A percentile compares a stretch with the other conserved stretches of the same genome.
These are phyloP conservation scores for Lonicera japonica DNA, from an alignment of 129 eudicot species.

Conservation along the genomic window DNA sequence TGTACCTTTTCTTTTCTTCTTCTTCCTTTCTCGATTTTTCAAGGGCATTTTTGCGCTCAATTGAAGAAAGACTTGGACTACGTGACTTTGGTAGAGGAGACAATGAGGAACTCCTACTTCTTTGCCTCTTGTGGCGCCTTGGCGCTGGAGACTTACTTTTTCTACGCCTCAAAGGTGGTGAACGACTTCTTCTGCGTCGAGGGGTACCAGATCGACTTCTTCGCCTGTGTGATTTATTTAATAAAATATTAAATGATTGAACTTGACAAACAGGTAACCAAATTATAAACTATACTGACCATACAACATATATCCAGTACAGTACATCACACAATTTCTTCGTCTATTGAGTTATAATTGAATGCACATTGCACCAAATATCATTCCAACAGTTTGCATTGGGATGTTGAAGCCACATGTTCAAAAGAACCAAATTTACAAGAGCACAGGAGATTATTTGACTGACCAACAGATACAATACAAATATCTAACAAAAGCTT, in stretches of 20 bases:
- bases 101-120: conserved; percentile 55
- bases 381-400: conserved; percentile 17
- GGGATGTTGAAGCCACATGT: too few relatives aligned
- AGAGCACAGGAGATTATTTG: too few relatives aligned
- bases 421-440: too few relatives aligned
- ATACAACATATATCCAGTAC: conserved; percentile 34
- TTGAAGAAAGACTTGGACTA: conserved; percentile 43
- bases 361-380: conserved; percentile 84
- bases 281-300: conserved; percentile 15
- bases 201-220: conserved; percentile 69
- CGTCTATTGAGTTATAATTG: conserved; percentile 70
- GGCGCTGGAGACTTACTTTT: conserved; percentile 81
- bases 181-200: conserved; percentile 63
- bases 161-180: conserved; percentile 67
- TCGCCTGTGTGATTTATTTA: conserved; percentile 57
- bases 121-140: conserved; percentile 62
- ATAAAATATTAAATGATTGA: conserved; percentile 26
- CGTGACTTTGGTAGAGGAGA: conserved; percentile 61
- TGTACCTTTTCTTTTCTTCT: conserved; percentile 87
- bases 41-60: conserved; percentile 48
- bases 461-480: too few relatives aligned
- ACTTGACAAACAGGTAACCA: conserved; percentile 11
- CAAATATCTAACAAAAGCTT: too few relatives aligned
- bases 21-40: conserved; percentile 75
- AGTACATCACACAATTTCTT: conserved; percentile 54